A percentile compares a stretch with the other conserved stretches of the same genome.
phyloP scores from a whole-genome alignment of 306 rosid species.

The Hylodesmum podocarpum region DNA sequence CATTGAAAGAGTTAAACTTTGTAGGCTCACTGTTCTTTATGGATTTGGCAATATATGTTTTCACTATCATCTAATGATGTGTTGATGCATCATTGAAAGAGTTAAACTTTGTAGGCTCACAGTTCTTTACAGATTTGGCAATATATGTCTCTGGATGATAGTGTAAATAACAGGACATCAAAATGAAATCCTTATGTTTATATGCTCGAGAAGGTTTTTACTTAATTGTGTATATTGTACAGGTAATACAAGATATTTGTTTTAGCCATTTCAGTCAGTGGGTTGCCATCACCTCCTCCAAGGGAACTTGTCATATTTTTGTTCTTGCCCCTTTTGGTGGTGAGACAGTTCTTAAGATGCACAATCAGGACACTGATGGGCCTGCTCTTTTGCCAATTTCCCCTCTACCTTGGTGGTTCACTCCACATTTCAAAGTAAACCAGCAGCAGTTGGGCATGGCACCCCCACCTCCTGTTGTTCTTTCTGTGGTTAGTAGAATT shows the following conservation, averaged over 20 bases:
- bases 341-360: constrained; percentile 71
- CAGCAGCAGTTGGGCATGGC: constrained; percentile 63
- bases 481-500: constrained; percentile 93
- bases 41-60: too few species aligned
- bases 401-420: constrained; percentile 91
- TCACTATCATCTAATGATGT: neutral
- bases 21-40: too few species aligned
- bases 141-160: constrained; percentile 15
- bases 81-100: constrained; percentile 20
- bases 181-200: constrained; percentile 10
- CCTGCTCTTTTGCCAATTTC: constrained; percentile 60
- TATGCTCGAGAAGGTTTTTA: constrained; percentile 28
- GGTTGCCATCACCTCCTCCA: constrained; percentile 78
- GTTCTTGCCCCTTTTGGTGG: constrained; percentile 88
- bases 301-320: constrained; percentile 87
- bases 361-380: constrained; percentile 57
- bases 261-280: constrained; percentile 85
- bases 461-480: constrained; percentile 76
- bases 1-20: neutral
- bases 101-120: neutral
- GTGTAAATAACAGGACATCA: constrained; percentile 11
- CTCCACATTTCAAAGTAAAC: constrained; percentile 62
- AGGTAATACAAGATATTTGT: constrained; percentile 94
- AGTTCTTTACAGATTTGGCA: constrained; percentile 10
- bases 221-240: constrained; percentile 32